Evolutionary conservation across 495 filamentous ascomycete species (phyloP).

Genomic region (Penicillium coffeae): DNA sequence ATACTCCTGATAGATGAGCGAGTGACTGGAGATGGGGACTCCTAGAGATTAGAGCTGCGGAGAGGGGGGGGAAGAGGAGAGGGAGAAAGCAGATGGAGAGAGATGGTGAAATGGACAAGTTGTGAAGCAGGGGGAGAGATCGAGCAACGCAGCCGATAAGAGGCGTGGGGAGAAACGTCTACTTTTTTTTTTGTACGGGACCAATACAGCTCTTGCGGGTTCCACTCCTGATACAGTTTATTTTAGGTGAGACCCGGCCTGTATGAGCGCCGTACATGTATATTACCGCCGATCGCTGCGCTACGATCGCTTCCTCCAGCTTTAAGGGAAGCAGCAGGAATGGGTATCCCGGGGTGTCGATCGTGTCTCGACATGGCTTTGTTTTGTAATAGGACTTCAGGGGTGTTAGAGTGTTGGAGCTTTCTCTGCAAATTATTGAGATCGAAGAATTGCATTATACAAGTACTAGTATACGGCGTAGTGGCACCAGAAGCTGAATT

Average conservation of each 20-base stretch:
- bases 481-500: background rate
- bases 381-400: too few relatives aligned
- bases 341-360: background rate
- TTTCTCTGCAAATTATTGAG: too few relatives aligned
- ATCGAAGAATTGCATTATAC: too few relatives aligned
- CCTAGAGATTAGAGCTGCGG: background rate
- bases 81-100: constrained; percentile 6
- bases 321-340: background rate
- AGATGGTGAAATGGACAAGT: constrained; percentile 4
- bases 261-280: background rate
- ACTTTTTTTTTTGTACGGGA: background rate
- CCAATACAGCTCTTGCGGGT: background rate
- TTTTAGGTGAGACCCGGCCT: background rate
- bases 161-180: constrained; percentile 19
- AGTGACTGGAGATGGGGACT: constrained; percentile 19
- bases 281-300: constrained; percentile 3
- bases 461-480: background rate
- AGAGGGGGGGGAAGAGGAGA: background rate
- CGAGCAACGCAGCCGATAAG: background rate
- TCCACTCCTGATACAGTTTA: constrained; percentile 1
- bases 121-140: constrained; percentile 2
- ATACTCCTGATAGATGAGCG: constrained; percentile 23
- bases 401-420: too few relatives aligned
- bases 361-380: background rate
- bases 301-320: background rate